A percentile compares a stretch with the other conserved stretches of the same genome.
Conservation (phyloP, 495 filamentous ascomycete genomes). For the Xylaria nigripes region DNA sequence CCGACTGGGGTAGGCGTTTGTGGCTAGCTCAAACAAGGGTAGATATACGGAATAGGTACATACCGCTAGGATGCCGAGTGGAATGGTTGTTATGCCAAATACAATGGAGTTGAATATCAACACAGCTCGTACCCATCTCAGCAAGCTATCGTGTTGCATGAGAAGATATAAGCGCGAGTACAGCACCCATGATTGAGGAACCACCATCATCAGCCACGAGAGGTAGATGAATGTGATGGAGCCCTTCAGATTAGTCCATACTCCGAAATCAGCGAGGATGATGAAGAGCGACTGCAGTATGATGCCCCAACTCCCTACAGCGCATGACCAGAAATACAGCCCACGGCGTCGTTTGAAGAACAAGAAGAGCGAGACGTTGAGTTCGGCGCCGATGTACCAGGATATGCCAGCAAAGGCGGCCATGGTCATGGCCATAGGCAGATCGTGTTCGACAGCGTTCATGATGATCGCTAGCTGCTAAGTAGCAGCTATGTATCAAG, state of each 20-base stretch:
- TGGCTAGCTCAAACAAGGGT: constrained; percentile 7
- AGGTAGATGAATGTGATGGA: constrained; percentile 28
- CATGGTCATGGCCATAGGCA: constrained; percentile 30
- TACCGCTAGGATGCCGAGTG: constrained; percentile 30
- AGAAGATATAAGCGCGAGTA: constrained; percentile 38
- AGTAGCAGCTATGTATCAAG: constrained; percentile 4
- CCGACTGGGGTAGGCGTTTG: background rate
- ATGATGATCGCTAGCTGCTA: background rate
- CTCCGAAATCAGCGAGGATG: constrained; percentile 28
- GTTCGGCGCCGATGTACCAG: constrained; percentile 49
- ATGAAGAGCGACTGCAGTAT: constrained; percentile 31
- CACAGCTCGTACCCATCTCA: constrained; percentile 17
- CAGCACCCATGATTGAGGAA: constrained; percentile 27
- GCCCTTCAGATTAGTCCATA: constrained; percentile 19
- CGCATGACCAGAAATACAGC: constrained; percentile 52
- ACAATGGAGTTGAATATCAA: constrained; percentile 23
- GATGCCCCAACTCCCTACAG: constrained; percentile 41
- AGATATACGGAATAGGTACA: constrained; percentile 10
- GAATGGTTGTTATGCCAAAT: constrained; percentile 23
- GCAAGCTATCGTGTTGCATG: constrained; percentile 15
- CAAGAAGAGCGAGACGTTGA: constrained; percentile 47
- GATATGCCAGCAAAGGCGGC: constrained; percentile 46
- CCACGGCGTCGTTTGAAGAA: constrained; percentile 46
- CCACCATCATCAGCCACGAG: constrained; percentile 28
- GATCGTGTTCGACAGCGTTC: constrained; percentile 7